Evolutionary conservation across 2,329 filamentous ascomycete genomes (phyloP).

Genomic region (Hymenoscyphus fraxineus): DNA sequence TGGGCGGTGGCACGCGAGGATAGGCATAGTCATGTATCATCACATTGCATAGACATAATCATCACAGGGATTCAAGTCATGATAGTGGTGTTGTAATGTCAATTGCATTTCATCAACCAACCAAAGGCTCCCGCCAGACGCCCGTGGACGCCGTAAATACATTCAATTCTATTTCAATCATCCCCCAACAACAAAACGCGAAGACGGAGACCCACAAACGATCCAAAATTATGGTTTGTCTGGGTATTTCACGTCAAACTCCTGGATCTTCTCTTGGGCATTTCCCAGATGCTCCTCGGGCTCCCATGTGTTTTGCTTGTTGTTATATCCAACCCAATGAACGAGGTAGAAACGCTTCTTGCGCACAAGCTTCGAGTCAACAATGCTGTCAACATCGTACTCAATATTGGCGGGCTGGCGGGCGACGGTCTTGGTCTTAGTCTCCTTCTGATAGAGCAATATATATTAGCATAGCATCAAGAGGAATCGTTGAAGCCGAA

Average conservation of each 20-base stretch:
- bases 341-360: constrained; percentile 13
- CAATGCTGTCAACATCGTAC: constrained; percentile 19
- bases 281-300: constrained; percentile 17
- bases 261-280: constrained; percentile 9
- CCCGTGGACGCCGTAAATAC: neutral
- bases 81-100: neutral
- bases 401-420: neutral
- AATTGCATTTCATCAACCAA: neutral
- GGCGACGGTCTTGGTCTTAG: neutral
- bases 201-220: neutral
- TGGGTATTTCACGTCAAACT: constrained; percentile 13
- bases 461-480: neutral
- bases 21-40: neutral
- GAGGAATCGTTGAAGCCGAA: neutral
- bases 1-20: neutral
- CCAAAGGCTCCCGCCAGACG: neutral
- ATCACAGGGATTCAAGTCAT: neutral
- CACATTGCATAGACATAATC: neutral
- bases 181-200: neutral
- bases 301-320: constrained; percentile 20
- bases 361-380: constrained; percentile 13
- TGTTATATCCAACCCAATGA: constrained; percentile 19
- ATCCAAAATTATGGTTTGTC: constrained; percentile 4
- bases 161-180: neutral
- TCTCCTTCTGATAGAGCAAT: neutral